Evolutionary conservation across 805 yeast genomes (phyloP).

Genomic region (Blastobotrys mokoenaii): DNA sequence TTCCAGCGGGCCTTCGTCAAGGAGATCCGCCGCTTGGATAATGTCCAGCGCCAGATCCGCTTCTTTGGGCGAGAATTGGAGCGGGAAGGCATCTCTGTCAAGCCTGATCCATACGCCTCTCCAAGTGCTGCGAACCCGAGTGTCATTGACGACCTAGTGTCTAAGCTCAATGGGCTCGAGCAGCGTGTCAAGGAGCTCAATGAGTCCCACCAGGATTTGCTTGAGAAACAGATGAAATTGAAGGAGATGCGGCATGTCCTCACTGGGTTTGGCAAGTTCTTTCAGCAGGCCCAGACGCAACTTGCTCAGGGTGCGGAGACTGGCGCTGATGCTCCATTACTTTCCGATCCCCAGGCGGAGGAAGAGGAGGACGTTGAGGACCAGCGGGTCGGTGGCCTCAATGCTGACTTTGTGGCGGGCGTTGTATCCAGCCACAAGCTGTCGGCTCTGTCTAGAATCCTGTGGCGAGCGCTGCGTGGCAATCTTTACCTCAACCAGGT

Average conservation of each 20-base stretch:
- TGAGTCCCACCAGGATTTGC: conserved; percentile 57
- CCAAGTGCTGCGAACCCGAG: conserved; percentile 38
- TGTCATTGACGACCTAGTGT: conserved; percentile 63
- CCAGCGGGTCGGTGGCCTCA: conserved; percentile 11
- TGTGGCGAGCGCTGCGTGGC: conserved; percentile 92
- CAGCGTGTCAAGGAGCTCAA: conserved; percentile 63
- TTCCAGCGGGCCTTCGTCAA: conserved; percentile 89
- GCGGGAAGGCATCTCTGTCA: conserved; percentile 23
- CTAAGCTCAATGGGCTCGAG: conserved; percentile 60
- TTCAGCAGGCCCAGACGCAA: conserved; percentile 31
- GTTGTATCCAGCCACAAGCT: conserved; percentile 69
- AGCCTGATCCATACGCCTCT: conserved; percentile 32
- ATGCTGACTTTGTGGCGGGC: conserved; percentile 60
- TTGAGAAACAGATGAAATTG: conserved; percentile 53
- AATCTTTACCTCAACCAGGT: conserved; percentile 70
- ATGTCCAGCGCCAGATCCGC: conserved; percentile 78
- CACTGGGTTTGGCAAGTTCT: conserved; percentile 37
- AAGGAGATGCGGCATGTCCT: conserved; percentile 64
- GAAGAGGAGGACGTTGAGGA: conserved; percentile 13
- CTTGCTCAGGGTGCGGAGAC: conserved; percentile 29
- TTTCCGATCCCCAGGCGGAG: conserved; percentile 33
- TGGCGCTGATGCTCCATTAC: conserved; percentile 31
- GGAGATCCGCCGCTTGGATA: conserved; percentile 76
- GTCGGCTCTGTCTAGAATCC: conserved; percentile 63
- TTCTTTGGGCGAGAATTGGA: conserved; percentile 27